Conservation (phyloP, 1,284 basidiomycete species). For the Boletus coffeatus region DNA sequence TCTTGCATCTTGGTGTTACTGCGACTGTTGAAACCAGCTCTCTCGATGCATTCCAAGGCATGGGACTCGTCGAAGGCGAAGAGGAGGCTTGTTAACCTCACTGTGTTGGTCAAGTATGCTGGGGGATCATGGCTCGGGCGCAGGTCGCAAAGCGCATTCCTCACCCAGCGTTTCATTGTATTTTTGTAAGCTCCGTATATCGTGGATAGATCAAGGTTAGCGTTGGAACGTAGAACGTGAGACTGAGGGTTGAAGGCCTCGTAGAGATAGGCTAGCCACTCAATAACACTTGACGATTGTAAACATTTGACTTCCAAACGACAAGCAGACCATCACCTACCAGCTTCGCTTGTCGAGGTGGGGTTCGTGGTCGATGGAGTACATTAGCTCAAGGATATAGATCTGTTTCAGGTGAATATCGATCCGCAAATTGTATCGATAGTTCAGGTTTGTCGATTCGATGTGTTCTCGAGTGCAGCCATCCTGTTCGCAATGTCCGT, state of each 20-base stretch:
- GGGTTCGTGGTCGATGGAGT: conserved; percentile 13
- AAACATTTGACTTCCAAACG: neutral
- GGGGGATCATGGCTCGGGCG: conserved; percentile 12
- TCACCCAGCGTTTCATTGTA: conserved; percentile 38
- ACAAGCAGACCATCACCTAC: conserved; percentile 16
- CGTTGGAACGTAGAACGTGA: conserved; percentile 33
- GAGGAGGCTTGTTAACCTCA: conserved; percentile 28
- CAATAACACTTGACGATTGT: conserved; percentile 8
- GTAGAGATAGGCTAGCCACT: conserved; percentile 35
- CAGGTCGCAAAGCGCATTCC: conserved; percentile 30
- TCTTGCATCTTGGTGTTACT: conserved; percentile 11
- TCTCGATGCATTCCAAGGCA: conserved; percentile 18
- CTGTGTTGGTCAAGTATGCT: conserved; percentile 27
- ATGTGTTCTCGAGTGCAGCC: conserved; percentile 39
- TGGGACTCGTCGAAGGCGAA: conserved; percentile 26
- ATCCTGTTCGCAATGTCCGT: conserved; percentile 31
- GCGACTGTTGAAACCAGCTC: conserved; percentile 14
- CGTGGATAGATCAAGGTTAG: conserved; percentile 27
- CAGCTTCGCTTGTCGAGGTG: conserved; percentile 2
- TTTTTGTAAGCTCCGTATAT: conserved; percentile 35
- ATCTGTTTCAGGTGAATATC: conserved; percentile 45
- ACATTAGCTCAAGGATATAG: conserved; percentile 35
- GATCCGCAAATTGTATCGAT: conserved; percentile 36
- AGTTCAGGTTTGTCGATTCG: conserved; percentile 18
- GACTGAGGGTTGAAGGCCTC: conserved; percentile 37